Percentiles rank a stretch among this genome's conserved stretches.
Evolutionary conservation across 805 yeast genomes (phyloP).

Genomic region (Danielia reshetovae): DNA sequence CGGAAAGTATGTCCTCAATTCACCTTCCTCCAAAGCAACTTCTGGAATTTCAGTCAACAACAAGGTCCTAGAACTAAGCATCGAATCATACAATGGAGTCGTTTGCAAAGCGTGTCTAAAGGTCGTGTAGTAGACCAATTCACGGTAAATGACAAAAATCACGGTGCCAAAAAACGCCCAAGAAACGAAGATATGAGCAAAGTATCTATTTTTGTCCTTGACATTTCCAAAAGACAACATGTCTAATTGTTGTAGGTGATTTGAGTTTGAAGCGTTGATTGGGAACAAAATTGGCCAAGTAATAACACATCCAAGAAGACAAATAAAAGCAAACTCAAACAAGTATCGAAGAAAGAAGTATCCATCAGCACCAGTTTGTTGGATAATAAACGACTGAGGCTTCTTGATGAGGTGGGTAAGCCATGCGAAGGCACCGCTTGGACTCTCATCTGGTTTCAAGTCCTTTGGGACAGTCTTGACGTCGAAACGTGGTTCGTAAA

Average conservation of each 20-base stretch:
- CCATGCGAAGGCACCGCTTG: conserved; percentile 53
- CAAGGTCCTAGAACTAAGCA: conserved; percentile 67
- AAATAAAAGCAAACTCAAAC: conserved; percentile 49
- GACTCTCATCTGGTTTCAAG: conserved; percentile 40
- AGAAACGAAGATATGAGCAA: conserved; percentile 72
- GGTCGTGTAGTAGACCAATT: conserved; percentile 64
- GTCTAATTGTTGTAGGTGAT: conserved; percentile 54
- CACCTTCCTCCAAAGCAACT: conserved; percentile 42
- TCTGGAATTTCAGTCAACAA: conserved; percentile 66
- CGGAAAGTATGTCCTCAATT: conserved; percentile 59
- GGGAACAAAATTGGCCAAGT: conserved; percentile 71
- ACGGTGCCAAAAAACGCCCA: conserved; percentile 71
- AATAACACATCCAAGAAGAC: conserved; percentile 50
- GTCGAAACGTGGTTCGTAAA: conserved; percentile 48
- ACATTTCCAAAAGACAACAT: conserved; percentile 62
- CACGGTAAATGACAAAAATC: conserved; percentile 66
- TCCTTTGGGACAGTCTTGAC: conserved; percentile 46
- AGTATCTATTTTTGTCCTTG: conserved; percentile 56
- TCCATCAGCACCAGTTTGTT: conserved; percentile 72
- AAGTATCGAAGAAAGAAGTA: conserved; percentile 68
- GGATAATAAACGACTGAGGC: conserved; percentile 61
- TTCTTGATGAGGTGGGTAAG: conserved; percentile 43
- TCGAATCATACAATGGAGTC: conserved; percentile 67
- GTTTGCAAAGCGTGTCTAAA: conserved; percentile 73
- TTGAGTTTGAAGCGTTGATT: conserved; percentile 69